Conservation (phyloP, 2,329 filamentous ascomycete genomes). For the Trichoderma koningiopsis region DNA sequence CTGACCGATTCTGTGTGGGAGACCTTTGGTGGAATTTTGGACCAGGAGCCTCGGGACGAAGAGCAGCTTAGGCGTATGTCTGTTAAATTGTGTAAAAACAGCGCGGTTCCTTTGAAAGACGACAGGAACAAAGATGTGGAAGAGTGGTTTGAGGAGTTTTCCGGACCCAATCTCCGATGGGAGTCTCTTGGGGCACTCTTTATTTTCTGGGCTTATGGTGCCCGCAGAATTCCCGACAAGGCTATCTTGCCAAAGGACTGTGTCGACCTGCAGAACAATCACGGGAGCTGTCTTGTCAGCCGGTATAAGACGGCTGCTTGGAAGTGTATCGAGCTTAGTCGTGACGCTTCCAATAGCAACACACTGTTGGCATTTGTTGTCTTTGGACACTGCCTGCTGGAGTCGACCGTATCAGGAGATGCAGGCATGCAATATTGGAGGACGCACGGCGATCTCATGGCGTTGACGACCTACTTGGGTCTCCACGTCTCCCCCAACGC, state of each 20-base stretch:
- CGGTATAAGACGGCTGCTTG: conserved; percentile 17
- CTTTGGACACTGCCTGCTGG: conserved; percentile 14
- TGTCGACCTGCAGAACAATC: neutral
- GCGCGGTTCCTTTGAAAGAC: conserved; percentile 36
- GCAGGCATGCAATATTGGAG: conserved; percentile 25
- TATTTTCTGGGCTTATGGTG: conserved; percentile 21
- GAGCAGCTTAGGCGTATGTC: conserved; percentile 33
- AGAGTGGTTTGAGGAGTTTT: conserved; percentile 44
- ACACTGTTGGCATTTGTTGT: conserved; percentile 13
- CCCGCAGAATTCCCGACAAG: conserved; percentile 6
- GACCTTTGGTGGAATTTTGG: neutral
- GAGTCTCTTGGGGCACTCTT: conserved; percentile 46
- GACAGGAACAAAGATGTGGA: conserved; percentile 40
- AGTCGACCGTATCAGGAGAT: conserved; percentile 21
- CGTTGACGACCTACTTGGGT: conserved; percentile 24
- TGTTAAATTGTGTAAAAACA: conserved; percentile 42
- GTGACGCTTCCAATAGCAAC: conserved; percentile 14
- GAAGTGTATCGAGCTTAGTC: conserved; percentile 24
- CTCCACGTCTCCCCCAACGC: conserved; percentile 16
- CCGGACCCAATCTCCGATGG: conserved; percentile 44
- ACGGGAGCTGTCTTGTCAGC: neutral
- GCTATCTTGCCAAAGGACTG: neutral
- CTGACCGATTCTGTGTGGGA: conserved; percentile 12
- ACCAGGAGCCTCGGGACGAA: neutral
- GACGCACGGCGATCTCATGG: conserved; percentile 23